Evolutionary conservation across 176 grass and related monocot species (phyloP).

Genomic region (Bothriochloa decipiens): DNA sequence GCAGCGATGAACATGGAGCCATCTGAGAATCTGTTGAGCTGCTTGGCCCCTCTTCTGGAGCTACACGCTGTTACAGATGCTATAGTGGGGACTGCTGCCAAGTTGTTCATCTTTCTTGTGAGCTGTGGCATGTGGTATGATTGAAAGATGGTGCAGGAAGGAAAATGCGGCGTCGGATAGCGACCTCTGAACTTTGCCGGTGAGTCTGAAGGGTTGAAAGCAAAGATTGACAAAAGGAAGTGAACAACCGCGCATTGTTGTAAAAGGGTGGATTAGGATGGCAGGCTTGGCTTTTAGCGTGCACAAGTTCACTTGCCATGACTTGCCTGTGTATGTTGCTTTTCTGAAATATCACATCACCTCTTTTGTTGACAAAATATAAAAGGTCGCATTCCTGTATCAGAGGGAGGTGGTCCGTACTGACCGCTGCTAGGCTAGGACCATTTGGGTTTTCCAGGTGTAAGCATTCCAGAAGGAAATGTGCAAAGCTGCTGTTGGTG

Average conservation of each 20-base stretch:
- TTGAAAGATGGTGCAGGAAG: constrained; percentile 34
- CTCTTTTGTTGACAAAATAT: constrained; percentile 37
- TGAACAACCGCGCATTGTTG: constrained; percentile 36
- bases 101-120: constrained; percentile 36
- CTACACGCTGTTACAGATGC: constrained; percentile 33
- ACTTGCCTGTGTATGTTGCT: constrained; percentile 51
- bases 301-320: constrained; percentile 56
- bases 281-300: constrained; percentile 46
- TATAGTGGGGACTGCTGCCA: constrained; percentile 30
- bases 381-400: constrained; percentile 22
- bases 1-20: constrained; percentile 10
- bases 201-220: constrained; percentile 36
- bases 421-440: constrained; percentile 44
- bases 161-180: constrained; percentile 11
- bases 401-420: constrained; percentile 26
- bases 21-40: constrained; percentile 35
- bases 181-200: constrained; percentile 19
- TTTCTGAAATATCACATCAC: constrained; percentile 43
- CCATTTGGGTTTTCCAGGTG: constrained; percentile 46
- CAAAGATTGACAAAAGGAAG: constrained; percentile 38
- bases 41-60: constrained; percentile 35
- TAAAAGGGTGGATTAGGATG: constrained; percentile 43
- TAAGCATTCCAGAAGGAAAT: constrained; percentile 35
- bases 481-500: constrained; percentile 44
- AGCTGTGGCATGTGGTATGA: constrained; percentile 33